Percentiles rank a stretch among this genome's conserved stretches.
Evolutionary conservation across 176 grass and related monocot species (phyloP).

Genomic region (Rhynchospora tenuis): DNA sequence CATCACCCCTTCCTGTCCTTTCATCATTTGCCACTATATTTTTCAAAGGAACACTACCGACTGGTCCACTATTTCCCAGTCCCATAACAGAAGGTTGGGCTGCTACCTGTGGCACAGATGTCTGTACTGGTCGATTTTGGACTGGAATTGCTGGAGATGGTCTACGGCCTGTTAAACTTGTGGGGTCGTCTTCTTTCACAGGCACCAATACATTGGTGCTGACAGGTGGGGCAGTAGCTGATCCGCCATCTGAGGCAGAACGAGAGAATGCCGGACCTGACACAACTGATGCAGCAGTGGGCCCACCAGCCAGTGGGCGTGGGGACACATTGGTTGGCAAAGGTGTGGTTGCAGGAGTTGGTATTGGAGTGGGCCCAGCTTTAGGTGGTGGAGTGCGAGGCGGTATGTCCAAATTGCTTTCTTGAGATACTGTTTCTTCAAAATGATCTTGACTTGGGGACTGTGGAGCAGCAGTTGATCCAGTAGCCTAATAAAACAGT

Average conservation of each 20-base stretch:
- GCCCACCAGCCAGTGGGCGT: constrained; percentile 33
- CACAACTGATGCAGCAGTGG: constrained; percentile 39
- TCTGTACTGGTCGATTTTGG: constrained; percentile 15
- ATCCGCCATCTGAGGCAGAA: constrained; percentile 43
- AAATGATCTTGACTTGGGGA: constrained; percentile 49
- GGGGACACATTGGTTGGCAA: constrained; percentile 44
- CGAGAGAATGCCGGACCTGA: constrained; percentile 46
- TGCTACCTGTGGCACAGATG: constrained; percentile 22
- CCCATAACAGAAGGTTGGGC: constrained; percentile 50
- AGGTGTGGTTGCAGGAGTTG: constrained; percentile 32
- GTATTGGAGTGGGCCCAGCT: constrained; percentile 35
- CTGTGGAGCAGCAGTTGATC: constrained; percentile 42
- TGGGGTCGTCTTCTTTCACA: constrained; percentile 75
- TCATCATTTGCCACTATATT: constrained; percentile 45
- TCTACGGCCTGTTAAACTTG: constrained; percentile 54
- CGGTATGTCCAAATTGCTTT: constrained; percentile 47
- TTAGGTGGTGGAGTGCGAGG: constrained; percentile 74
- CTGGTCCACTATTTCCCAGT: constrained; percentile 41
- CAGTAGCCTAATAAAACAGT: constrained; percentile 36
- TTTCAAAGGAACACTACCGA: constrained; percentile 42
- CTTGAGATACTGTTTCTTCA: constrained; percentile 60
- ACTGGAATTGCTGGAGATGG: constrained; percentile 59
- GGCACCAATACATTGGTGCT: constrained; percentile 43
- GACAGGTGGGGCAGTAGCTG: constrained; percentile 37
- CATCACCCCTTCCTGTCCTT: constrained; percentile 33